Evolutionary conservation across 2,329 filamentous ascomycete genomes (phyloP).

Genomic region (Diaporthe sp.): DNA sequence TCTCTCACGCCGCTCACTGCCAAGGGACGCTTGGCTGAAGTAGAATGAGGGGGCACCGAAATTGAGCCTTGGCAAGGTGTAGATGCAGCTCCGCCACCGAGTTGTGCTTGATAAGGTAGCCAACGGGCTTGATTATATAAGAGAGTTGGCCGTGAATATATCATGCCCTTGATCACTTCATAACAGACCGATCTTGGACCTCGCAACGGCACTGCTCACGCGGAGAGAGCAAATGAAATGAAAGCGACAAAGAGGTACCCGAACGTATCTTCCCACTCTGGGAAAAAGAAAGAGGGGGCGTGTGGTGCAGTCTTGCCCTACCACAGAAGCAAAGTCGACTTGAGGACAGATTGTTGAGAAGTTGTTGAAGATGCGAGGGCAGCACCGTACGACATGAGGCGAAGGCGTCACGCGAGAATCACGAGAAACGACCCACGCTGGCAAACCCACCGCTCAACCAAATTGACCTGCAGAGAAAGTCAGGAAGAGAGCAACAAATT

Average conservation of each 20-base stretch:
- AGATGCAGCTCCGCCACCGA: neutral
- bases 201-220: accelerated
- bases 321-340: neutral
- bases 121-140: constrained; percentile 9
- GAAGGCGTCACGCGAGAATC: neutral
- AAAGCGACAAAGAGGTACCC: neutral
- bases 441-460: neutral
- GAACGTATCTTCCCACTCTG: neutral
- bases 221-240: neutral
- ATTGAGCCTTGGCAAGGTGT: constrained; percentile 19
- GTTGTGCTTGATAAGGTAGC: neutral
- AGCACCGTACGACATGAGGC: neutral
- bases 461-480: neutral
- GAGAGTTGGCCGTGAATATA: neutral
- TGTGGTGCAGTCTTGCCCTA: neutral
- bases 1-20: neutral
- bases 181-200: neutral
- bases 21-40: constrained; percentile 20
- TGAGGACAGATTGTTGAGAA: neutral
- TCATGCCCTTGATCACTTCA: neutral
- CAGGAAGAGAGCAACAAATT: no score
- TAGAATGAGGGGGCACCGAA: constrained; percentile 9
- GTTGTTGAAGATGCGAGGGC: neutral
- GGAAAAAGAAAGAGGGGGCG: neutral
- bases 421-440: neutral